Evolutionary conservation across 1,284 basidiomycete genomes (phyloP).

Genomic region (Austroboletus novae-zelandiae): DNA sequence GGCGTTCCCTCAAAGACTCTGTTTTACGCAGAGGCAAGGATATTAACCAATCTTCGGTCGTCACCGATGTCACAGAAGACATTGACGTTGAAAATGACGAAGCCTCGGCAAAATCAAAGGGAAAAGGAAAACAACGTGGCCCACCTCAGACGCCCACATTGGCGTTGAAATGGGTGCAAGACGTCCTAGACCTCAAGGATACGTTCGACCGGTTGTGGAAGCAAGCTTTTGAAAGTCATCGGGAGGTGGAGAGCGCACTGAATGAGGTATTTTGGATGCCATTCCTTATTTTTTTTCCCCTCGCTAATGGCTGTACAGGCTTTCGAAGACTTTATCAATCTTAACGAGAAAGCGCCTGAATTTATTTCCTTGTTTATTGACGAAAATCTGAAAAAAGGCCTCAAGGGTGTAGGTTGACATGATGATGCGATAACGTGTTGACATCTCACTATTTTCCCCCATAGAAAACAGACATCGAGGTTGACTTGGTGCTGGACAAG

Average conservation of each 20-base stretch:
- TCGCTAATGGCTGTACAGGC: slow-evolving; percentile 51
- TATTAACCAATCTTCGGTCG: slow-evolving; percentile 64
- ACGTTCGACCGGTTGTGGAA: slow-evolving; percentile 81
- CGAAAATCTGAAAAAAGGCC: slow-evolving; percentile 93
- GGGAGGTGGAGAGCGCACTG: slow-evolving; percentile 78
- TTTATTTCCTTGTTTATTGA: slow-evolving; percentile 98
- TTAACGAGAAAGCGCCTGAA: slow-evolving; percentile 86
- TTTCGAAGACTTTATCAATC: slow-evolving; percentile 91
- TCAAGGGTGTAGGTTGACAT: slow-evolving; percentile 77
- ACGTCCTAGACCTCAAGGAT: slow-evolving; percentile 89
- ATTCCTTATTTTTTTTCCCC: background rate
- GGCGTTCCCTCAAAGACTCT: slow-evolving; percentile 72
- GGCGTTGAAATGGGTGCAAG: slow-evolving; percentile 94
- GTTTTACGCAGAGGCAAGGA: slow-evolving; percentile 76
- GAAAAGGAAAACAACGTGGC: slow-evolving; percentile 58
- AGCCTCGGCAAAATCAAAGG: slow-evolving; percentile 54
- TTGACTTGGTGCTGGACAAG: slow-evolving; percentile 88
- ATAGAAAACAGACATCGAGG: slow-evolving; percentile 93
- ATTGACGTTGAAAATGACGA: slow-evolving; percentile 39
- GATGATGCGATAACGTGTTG: background rate
- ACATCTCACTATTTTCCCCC: slow-evolving; percentile 8
- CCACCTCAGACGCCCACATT: slow-evolving; percentile 46
- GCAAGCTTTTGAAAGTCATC: slow-evolving; percentile 71
- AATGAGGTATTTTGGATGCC: slow-evolving; percentile 66
- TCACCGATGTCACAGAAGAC: slow-evolving; percentile 37